phyloP scores from a whole-genome alignment of 306 rosid species.

The Prunus persica region DNA sequence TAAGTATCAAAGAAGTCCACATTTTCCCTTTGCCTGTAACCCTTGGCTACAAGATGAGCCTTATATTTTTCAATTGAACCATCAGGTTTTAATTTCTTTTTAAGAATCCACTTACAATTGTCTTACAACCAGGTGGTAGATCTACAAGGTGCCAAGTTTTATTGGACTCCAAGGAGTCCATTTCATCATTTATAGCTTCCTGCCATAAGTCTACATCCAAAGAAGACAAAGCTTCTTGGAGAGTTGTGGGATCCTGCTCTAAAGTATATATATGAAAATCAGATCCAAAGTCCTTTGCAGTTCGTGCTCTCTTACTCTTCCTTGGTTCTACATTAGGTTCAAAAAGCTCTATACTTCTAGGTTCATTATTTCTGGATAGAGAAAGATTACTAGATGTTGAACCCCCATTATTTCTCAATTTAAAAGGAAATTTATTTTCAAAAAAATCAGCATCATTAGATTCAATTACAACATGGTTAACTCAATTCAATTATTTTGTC shows the following conservation, averaged over 20 bases:
- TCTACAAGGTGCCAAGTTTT: neutral
- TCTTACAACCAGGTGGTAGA: neutral
- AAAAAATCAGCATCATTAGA: neutral
- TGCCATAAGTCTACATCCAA: neutral
- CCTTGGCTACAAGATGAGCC: neutral
- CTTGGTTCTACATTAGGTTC: neutral
- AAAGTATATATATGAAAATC: neutral
- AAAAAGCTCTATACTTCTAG: neutral
- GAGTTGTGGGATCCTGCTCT: neutral
- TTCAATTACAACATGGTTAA: neutral
- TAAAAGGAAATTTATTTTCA: conserved; percentile 1
- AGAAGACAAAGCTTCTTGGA: conserved; percentile 11
- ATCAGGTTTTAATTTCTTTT: neutral
- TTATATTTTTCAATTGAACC: neutral
- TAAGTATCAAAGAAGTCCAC: neutral
- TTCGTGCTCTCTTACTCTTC: neutral
- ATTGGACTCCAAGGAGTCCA: conserved; percentile 6
- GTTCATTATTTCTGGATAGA: neutral
- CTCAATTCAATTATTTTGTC: too few species aligned
- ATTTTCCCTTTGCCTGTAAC: neutral
- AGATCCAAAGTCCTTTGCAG: neutral
- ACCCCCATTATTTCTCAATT: neutral
- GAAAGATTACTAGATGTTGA: neutral
- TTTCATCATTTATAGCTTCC: neutral
- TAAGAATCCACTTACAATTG: neutral